Evolutionary conservation across 1,284 basidiomycete species (phyloP).

Genomic region (Anthracocystis walkeri): DNA sequence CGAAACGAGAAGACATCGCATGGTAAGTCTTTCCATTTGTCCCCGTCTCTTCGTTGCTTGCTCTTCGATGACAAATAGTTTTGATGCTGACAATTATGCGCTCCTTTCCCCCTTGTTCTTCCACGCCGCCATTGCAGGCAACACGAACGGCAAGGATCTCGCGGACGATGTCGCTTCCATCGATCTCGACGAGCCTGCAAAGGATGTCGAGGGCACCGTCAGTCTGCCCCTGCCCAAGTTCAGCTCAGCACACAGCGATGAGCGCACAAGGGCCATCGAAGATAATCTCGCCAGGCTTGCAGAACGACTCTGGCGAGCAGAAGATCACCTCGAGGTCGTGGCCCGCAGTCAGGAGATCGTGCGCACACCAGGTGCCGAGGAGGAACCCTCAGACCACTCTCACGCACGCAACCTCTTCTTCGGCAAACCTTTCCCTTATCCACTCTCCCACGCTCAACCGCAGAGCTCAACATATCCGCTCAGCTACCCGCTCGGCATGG

Average conservation of each 20-base stretch:
- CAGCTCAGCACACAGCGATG: slow-evolving; percentile 43
- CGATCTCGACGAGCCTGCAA: slow-evolving; percentile 28
- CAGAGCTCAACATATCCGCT: slow-evolving; percentile 64
- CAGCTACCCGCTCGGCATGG: slow-evolving; percentile 68
- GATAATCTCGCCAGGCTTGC: slow-evolving; percentile 54
- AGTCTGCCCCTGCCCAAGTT: slow-evolving; percentile 59
- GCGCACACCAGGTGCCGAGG: slow-evolving; percentile 45
- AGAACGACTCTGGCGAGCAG: slow-evolving; percentile 62
- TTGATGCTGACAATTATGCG: not conserved
- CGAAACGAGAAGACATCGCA: slow-evolving; percentile 14
- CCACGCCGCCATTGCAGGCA: not conserved
- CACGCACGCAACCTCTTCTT: slow-evolving; percentile 43
- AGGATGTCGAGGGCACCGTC: slow-evolving; percentile 28
- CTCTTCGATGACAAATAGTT: not conserved
- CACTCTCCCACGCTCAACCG: slow-evolving; percentile 64
- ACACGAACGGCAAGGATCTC: slow-evolving; percentile 17
- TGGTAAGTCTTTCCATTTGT: slow-evolving; percentile 6
- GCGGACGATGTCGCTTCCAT: slow-evolving; percentile 48
- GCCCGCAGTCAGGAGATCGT: slow-evolving; percentile 48
- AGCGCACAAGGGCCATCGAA: slow-evolving; percentile 55
- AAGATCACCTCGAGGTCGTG: slow-evolving; percentile 55
- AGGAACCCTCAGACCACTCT: slow-evolving; percentile 12
- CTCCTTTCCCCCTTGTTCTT: not conserved
- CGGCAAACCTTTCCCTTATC: slow-evolving; percentile 61
- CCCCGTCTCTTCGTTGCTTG: not conserved